A percentile compares a stretch with the other conserved stretches of the same genome.
Conservation (phyloP, 1,139 yeast genomes). For the Protomyces inundatus region DNA sequence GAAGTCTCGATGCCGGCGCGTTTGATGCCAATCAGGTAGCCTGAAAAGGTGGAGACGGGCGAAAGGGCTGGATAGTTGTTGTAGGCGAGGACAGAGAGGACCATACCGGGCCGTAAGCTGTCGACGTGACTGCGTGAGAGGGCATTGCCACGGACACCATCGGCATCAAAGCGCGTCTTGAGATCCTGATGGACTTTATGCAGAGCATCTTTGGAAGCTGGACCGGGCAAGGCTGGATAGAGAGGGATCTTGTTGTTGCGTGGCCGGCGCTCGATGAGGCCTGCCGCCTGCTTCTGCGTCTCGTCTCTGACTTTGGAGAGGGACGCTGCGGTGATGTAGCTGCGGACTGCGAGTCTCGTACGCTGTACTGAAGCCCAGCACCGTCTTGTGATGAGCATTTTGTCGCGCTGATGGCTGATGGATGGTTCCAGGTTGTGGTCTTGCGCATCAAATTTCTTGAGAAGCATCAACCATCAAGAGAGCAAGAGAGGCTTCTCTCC, state of each 20-base stretch:
- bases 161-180: constrained; percentile 12
- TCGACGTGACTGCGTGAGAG: constrained; percentile 16
- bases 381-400: too few species aligned
- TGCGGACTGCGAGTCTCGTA: neutral
- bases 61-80: constrained; percentile 23
- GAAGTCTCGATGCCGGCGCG: constrained; percentile 34
- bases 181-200: neutral
- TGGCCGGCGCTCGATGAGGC: neutral
- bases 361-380: too few species aligned
- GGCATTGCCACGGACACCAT: constrained; percentile 15
- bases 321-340: neutral
- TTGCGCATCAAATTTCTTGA: neutral
- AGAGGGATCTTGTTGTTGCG: constrained; percentile 8
- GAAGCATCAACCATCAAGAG: neutral
- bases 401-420: neutral
- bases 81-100: constrained; percentile 27
- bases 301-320: neutral
- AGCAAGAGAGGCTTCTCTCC: neutral
- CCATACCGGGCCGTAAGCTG: constrained; percentile 27
- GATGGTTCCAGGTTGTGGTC: neutral
- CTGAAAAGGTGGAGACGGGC: constrained; percentile 30
- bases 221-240: constrained; percentile 17
- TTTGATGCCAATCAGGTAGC: constrained; percentile 33
- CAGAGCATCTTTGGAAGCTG: constrained; percentile 13
- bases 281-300: neutral